Percentiles rank a stretch among this genome's conserved stretches.
Evolutionary conservation across 345 rosid species (phyloP).

Genomic region (Trapa incisa): DNA sequence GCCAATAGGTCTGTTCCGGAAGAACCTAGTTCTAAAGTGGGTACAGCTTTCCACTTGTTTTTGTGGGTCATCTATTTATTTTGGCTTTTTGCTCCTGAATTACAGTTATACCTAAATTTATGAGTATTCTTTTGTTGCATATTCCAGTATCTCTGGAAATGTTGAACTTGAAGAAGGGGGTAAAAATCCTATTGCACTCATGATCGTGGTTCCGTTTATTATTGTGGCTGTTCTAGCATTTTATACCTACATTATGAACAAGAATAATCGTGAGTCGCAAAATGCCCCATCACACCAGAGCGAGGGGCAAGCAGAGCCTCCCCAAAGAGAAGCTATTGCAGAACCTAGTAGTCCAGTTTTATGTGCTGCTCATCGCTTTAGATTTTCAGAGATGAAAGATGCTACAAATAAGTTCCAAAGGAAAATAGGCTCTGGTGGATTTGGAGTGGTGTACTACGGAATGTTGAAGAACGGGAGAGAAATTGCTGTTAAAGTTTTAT

Average conservation of each 20-base stretch:
- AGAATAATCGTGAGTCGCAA: constrained; percentile 10
- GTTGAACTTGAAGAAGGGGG: constrained; percentile 35
- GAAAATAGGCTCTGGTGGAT: constrained; percentile 97
- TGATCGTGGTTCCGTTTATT: constrained; percentile 45
- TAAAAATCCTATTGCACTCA: constrained; percentile 27
- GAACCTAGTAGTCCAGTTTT: constrained; percentile 32
- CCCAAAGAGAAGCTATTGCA: background rate
- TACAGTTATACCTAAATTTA: background rate
- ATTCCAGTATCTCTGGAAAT: constrained; percentile 62
- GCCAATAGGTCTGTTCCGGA: constrained; percentile 45
- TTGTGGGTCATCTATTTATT: background rate
- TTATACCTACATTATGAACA: constrained; percentile 32
- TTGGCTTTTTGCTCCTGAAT: background rate
- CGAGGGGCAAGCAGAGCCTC: background rate
- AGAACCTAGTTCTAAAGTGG: constrained; percentile 50
- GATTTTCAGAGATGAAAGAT: constrained; percentile 54
- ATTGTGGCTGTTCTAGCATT: constrained; percentile 59
- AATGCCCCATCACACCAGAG: background rate
- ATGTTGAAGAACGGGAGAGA: constrained; percentile 70
- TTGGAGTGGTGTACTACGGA: constrained; percentile 84
- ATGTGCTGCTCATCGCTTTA: constrained; percentile 72
- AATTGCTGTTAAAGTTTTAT: constrained; percentile 84
- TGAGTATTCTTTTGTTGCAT: background rate
- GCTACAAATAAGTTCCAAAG: constrained; percentile 61
- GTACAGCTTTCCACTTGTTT: constrained; percentile 14